These are phyloP conservation scores for Fusarium redolens DNA, from an alignment of 2,329 filamentous ascomycete species.

Conservation along the genomic window DNA sequence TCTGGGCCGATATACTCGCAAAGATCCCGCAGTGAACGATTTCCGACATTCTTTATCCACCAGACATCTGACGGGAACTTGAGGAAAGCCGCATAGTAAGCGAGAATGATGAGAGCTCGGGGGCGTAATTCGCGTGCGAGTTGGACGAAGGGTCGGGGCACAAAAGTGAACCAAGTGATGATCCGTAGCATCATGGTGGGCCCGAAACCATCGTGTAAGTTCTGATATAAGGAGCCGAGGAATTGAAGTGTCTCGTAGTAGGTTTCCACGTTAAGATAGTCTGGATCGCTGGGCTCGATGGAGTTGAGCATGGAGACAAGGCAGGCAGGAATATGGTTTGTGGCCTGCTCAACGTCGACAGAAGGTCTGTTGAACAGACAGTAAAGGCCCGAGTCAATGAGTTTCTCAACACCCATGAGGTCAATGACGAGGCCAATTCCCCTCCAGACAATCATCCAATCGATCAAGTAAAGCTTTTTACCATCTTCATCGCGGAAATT, in stretches of 20 bases:
- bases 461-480: constrained; percentile 61
- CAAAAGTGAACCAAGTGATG: constrained; percentile 65
- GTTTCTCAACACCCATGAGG: constrained; percentile 40
- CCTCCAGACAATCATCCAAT: constrained; percentile 68
- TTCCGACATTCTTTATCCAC: constrained; percentile 62
- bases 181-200: constrained; percentile 61
- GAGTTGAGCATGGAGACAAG: constrained; percentile 62
- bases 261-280: constrained; percentile 51
- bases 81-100: constrained; percentile 63
- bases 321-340: constrained; percentile 57
- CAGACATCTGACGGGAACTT: constrained; percentile 58
- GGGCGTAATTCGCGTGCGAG: constrained; percentile 56
- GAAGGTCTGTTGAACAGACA: constrained; percentile 62
- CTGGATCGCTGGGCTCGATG: constrained; percentile 56
- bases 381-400: constrained; percentile 57
- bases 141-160: constrained; percentile 58
- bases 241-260: constrained; percentile 62
- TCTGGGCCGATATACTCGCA: constrained; percentile 52
- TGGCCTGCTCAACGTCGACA: constrained; percentile 58
- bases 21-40: constrained; percentile 60
- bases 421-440: constrained; percentile 63
- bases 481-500: constrained; percentile 61
- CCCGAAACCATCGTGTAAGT: constrained; percentile 58
- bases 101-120: constrained; percentile 63
- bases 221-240: constrained; percentile 63